phyloP scores from a whole-genome alignment of 345 rosid genomes.

The Streptanthus diversifolius region DNA sequence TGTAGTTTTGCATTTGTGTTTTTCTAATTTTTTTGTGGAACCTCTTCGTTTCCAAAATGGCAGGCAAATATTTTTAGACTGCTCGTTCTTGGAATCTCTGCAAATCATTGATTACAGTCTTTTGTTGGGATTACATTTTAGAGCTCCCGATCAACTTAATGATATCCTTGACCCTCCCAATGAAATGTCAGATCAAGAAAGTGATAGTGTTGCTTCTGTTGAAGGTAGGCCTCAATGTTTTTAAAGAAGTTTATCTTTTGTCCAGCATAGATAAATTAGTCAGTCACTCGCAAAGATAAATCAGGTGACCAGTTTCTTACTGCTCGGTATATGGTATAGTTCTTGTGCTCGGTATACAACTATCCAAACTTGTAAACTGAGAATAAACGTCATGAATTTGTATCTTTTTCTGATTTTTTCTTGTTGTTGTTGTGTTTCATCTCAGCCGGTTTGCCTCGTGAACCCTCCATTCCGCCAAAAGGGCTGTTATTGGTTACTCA shows the following conservation, averaged over 20 bases:
- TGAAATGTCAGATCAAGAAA: conserved; percentile 42
- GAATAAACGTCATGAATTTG: not conserved
- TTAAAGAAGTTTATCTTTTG: not conserved
- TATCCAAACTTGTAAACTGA: not conserved
- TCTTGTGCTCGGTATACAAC: not conserved
- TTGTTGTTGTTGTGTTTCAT: conserved; percentile 13
- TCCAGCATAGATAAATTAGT: not conserved
- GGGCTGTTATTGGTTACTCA: conserved; percentile 68
- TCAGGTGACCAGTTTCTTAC: not conserved
- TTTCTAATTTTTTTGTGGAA: not conserved
- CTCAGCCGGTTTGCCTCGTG: conserved; percentile 46
- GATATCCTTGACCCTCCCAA: conserved; percentile 49
- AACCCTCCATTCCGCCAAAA: conserved; percentile 55
- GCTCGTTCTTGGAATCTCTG: conserved; percentile 74
- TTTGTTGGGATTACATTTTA: conserved; percentile 78
- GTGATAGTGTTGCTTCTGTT: conserved; percentile 35
- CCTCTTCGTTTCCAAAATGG: conserved; percentile 24
- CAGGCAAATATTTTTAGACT: conserved; percentile 75
- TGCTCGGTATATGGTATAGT: not conserved
- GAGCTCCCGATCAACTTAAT: conserved; percentile 65
- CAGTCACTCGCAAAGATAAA: not conserved
- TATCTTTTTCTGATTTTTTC: not conserved
- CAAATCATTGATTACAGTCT: conserved; percentile 86
- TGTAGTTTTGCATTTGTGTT: not conserved
- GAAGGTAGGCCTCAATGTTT: conserved; percentile 44